A percentile compares a stretch with the other conserved stretches of the same genome.
Evolutionary conservation across 805 yeast genomes (phyloP).

Genomic region (Kazachstania taianensis): DNA sequence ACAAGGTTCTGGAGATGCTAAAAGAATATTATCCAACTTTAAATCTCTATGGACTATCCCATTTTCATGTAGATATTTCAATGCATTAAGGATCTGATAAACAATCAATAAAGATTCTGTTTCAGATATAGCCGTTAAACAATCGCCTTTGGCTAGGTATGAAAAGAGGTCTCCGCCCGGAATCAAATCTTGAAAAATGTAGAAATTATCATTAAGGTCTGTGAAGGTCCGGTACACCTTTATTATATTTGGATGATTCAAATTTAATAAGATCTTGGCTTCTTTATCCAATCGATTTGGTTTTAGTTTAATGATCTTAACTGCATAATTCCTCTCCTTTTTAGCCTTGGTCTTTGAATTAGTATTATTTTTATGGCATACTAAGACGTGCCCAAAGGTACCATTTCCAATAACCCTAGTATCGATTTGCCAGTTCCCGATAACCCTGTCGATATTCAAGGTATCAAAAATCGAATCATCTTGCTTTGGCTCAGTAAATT

Average conservation of each 20-base stretch:
- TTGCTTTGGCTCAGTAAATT: neutral
- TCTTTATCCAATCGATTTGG: conserved; percentile 31
- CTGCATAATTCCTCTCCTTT: conserved; percentile 33
- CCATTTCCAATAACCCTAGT: conserved; percentile 42
- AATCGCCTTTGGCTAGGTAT: conserved; percentile 36
- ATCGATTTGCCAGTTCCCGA: conserved; percentile 34
- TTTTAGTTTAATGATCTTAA: conserved; percentile 34
- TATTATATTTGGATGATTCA: conserved; percentile 42
- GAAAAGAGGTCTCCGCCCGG: conserved; percentile 54
- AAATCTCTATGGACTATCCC: conserved; percentile 59
- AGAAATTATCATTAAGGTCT: conserved; percentile 24
- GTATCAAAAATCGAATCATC: conserved; percentile 4
- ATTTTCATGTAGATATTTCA: conserved; percentile 42
- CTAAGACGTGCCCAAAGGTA: conserved; percentile 45
- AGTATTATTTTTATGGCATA: conserved; percentile 6
- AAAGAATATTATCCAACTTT: conserved; percentile 54
- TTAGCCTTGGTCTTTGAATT: neutral
- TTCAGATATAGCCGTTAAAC: conserved; percentile 38
- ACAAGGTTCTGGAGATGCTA: conserved; percentile 43
- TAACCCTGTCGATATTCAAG: conserved; percentile 14
- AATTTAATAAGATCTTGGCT: conserved; percentile 32
- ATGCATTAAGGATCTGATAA: conserved; percentile 47
- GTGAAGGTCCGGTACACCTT: conserved; percentile 32
- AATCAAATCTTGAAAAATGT: conserved; percentile 39
- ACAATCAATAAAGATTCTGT: conserved; percentile 43